A percentile compares a stretch with the other conserved stretches of the same genome.
These are phyloP conservation scores for Camellia lanceoleosa DNA, from an alignment of 148 eudicot species.

Conservation along the genomic window DNA sequence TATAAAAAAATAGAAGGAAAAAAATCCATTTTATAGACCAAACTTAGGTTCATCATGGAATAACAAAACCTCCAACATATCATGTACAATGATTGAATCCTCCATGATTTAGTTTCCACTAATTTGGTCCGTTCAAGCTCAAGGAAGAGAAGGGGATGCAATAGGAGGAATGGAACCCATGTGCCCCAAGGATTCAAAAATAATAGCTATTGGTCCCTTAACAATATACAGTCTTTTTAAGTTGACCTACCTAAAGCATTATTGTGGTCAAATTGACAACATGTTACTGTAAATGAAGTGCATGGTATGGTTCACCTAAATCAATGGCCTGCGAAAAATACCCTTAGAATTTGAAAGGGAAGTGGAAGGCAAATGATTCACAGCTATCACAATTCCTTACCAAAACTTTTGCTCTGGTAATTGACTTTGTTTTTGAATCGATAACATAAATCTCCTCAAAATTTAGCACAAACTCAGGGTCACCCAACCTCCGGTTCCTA, in stretches of 20 bases:
- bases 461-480: constrained; percentile 83
- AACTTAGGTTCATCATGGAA: constrained; percentile 1
- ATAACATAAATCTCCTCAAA: constrained; percentile 97
- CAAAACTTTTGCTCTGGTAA: constrained; percentile 90
- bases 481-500: constrained; percentile 71
- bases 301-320: background rate
- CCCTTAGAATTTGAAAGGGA: background rate
- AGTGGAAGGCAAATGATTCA: background rate
- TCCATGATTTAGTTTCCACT: background rate
- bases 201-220: background rate
- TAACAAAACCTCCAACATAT: background rate
- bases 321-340: background rate
- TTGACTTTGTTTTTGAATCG: constrained; percentile 89
- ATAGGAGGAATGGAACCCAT: background rate
- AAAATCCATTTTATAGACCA: background rate
- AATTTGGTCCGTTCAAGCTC: background rate
- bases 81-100: background rate
- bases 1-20: background rate
- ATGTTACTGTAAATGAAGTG: background rate
- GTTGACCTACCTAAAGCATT: background rate
- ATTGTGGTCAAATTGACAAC: background rate
- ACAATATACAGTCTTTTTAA: background rate
- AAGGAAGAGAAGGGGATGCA: background rate
- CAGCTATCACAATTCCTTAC: constrained; percentile 35
- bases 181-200: too few species aligned